Conservation (phyloP, 129 eudicot species). For the Saposhnikovia divaricata region DNA sequence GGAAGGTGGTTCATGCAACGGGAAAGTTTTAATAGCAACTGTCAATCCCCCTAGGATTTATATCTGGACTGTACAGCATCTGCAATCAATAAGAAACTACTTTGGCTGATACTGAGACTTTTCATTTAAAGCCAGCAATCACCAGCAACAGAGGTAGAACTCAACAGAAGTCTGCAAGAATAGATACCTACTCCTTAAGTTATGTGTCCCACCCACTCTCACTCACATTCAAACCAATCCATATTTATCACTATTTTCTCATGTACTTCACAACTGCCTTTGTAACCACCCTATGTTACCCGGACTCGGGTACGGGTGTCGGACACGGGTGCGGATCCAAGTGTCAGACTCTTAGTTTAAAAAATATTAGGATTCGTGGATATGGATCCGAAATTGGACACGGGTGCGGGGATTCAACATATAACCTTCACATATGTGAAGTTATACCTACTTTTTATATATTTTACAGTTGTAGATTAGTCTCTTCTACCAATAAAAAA, state of each 20-base stretch:
- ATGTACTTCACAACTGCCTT: not conserved
- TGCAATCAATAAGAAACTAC: not conserved
- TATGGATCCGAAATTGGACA: no score
- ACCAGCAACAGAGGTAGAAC: not conserved
- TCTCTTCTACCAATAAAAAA: no score
- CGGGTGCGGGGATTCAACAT: no score
- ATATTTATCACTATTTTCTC: not conserved
- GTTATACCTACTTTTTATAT: no score
- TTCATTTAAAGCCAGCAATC: not conserved
- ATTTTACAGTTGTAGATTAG: no score
- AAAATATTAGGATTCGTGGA: no score
- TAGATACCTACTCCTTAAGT: not conserved
- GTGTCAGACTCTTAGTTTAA: no score
- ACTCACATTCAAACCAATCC: not conserved
- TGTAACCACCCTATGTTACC: no score
- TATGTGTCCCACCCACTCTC: not conserved
- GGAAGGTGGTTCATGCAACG: not conserved
- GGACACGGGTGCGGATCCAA: no score
- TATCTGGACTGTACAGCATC: not conserved
- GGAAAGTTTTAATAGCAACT: not conserved
- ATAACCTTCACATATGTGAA: no score
- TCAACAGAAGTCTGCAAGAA: not conserved
- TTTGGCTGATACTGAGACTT: not conserved
- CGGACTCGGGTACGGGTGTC: no score
- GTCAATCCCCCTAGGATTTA: not conserved